Evolutionary conservation across 106 monocot species (phyloP), one percentile per base, ranked within the genome.

Genomic region (Chionographis japonica): DNA sequence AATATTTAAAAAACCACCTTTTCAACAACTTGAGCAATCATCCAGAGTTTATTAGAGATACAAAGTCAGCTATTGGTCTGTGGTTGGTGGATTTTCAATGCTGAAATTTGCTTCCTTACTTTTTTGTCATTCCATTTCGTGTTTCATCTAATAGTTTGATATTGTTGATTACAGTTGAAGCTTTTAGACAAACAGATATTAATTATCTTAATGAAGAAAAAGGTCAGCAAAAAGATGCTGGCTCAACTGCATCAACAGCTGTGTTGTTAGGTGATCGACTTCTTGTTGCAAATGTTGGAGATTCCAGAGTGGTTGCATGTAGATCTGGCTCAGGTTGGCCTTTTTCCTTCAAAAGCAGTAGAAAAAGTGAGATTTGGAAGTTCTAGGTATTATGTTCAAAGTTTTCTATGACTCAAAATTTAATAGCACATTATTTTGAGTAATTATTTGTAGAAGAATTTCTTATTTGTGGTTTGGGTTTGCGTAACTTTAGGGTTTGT

Each of bases 271-370:
- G 83, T 18, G 81, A 87, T 71, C 69, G 64, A 1, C 66, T 91
- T 67, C 46, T 84, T 60, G 84, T 86, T 62, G 90, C 90, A 66
- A 90, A 90, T 84, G 90, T 90, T 73, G 86, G 90, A 56, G 90
- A 90, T 66, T 90, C 90, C 37, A 86, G 86, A 74, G 86, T 72
- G 10, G 90, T 90, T 38, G 75, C 78, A 50, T 91, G 74, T 70
- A 87, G 67, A 74, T 72, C 78, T 50, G 90, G 87, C 14, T 60
- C 56, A 71, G 86, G 86, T 86, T 40, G 16, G 50, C 39, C 46
- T 62, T 54, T 12, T 62, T 52, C 56, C 59, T 40, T 52, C 18
- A 37, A 12, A 43, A 58, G 6, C 10, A 12, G 40, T 39, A 6
- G 27, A 27, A 54, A 59, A 68, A 68, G 18, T 57, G 43, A 58